Conservation (phyloP, 2,329 filamentous ascomycete genomes). For the Ophiognomonia clavigignenti-juglandacearum region DNA sequence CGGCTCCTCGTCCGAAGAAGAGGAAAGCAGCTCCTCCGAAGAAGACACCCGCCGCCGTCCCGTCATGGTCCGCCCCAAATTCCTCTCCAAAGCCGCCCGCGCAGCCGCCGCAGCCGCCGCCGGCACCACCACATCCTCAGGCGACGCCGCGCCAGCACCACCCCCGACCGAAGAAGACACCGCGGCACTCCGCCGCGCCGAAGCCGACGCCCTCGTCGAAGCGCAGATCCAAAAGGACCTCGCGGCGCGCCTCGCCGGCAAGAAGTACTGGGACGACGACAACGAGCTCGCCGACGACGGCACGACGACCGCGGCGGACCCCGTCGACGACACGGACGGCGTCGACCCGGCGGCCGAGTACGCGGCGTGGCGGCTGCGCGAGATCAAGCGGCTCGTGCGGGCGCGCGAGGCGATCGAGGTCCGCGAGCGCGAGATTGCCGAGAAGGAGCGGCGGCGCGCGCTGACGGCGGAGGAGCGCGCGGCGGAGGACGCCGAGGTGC, state of each 20-base stretch:
- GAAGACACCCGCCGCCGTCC: constrained; percentile 52
- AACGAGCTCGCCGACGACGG: constrained; percentile 62
- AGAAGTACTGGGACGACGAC: constrained; percentile 80
- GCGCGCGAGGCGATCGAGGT: constrained; percentile 80
- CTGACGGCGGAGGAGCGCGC: constrained; percentile 82
- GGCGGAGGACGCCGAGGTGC: constrained; percentile 74
- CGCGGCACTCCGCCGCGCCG: constrained; percentile 61
- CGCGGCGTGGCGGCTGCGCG: constrained; percentile 89
- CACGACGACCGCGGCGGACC: no score
- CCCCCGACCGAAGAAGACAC: constrained; percentile 35
- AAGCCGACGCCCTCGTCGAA: constrained; percentile 76
- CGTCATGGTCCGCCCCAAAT: constrained; percentile 59
- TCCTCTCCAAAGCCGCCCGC: constrained; percentile 56
- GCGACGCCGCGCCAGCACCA: constrained; percentile 10
- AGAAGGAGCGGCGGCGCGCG: constrained; percentile 82
- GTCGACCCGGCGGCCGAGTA: constrained; percentile 82
- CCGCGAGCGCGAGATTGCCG: constrained; percentile 78
- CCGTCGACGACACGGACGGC: constrained; percentile 84
- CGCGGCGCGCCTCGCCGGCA: constrained; percentile 67
- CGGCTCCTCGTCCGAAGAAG: constrained; percentile 29
- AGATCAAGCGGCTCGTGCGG: constrained; percentile 82
- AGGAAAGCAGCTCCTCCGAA: constrained; percentile 46
- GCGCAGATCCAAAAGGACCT: constrained; percentile 82
- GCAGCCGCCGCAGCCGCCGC: constrained; percentile 18
- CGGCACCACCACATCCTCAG: no score